Evolutionary conservation across 2,329 filamentous ascomycete species (phyloP), one percentile per base, ranked within the genome.

Genomic region (Sclerotinia borealis): DNA sequence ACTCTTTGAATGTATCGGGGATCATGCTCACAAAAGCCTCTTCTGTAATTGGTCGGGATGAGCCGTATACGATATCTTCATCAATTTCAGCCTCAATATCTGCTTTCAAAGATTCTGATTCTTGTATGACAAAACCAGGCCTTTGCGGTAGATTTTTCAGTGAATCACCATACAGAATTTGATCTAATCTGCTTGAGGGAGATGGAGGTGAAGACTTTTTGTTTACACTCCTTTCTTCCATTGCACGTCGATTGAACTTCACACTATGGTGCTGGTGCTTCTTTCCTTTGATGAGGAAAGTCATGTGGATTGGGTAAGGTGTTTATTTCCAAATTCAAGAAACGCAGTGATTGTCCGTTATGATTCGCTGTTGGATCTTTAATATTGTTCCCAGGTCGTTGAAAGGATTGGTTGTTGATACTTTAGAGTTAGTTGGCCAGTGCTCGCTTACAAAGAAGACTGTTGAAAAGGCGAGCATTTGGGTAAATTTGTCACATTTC

Each of bases 1-100:
- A 76, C 19, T 74, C 75, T 9, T 80, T 83, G 75, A 87, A 89
- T 63, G 89, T 76, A 52, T 78, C 77, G 22, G 86, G 84, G 36
- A 87, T 71, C 65, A 72, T 68, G 63, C 50, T 67, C 17, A 58
- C 34, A n/a, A 56, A 36, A 31, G 47, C 25, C n/a, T 55, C 59
- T 51, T 65, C 61, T 51, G 56, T 36, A 50, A 68, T 67, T 54
- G 67, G 64, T 52, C 39, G 66, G 52, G 64, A 67, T 34, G 59
- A 59, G 13, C 25, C 45, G 50, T 65, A 55, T 59, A 50, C 25
- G 59, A 34, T 39, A 45, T 27, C 31, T 34, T 55, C 59, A 37
- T 49, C 45, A 34, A n/a, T n/a, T 52, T 50, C 55, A 64, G 61
- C 58, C 25, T 68, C 67, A 51, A 59, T 54, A 27, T 60, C 65